These are phyloP conservation scores for Pulveroboletus sp. DNA, from an alignment of 768 basidiomycete genomes.

Conservation along the genomic window DNA sequence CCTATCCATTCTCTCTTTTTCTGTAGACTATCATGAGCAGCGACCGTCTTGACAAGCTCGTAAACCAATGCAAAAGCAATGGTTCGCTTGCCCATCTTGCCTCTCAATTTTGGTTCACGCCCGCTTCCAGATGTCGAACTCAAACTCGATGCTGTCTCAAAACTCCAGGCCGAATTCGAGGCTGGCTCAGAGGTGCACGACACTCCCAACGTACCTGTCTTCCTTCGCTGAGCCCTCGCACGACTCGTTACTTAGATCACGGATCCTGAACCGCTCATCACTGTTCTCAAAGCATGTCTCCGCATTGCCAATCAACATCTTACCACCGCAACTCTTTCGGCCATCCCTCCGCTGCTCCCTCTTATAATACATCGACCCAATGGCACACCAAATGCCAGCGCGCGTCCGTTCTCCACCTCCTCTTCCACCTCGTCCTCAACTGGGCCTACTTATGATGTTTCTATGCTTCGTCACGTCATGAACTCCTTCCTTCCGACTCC, in stretches of 20 bases:
- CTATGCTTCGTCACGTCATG: constrained; percentile 65
- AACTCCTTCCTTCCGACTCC: constrained; percentile 69
- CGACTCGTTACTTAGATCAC: constrained; percentile 48
- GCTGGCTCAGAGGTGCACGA: constrained; percentile 60
- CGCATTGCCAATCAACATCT: constrained; percentile 82
- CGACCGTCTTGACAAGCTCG: constrained; percentile 55
- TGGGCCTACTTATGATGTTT: constrained; percentile 46
- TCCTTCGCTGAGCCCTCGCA: constrained; percentile 12
- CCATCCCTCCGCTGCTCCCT: constrained; percentile 64
- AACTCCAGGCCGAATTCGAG: constrained; percentile 76
- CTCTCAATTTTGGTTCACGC: constrained; percentile 7
- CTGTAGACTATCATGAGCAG: constrained; percentile 47
- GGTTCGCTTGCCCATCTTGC: constrained; percentile 38
- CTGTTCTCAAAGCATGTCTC: constrained; percentile 68
- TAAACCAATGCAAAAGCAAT: constrained; percentile 63
- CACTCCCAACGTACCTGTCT: constrained; percentile 4
- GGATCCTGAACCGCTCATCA: constrained; percentile 70
- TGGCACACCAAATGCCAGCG: constrained; percentile 23
- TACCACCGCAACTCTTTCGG: constrained; percentile 70
- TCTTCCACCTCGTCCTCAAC: constrained; percentile 48
- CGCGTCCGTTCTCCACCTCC: constrained; percentile 47
- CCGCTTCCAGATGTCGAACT: constrained; percentile 64
- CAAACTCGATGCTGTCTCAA: constrained; percentile 77
- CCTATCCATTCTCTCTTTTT: constrained; percentile 12
- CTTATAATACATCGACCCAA: constrained; percentile 49